A percentile compares a stretch with the other conserved stretches of the same genome.
These are phyloP conservation scores for Candida arabinofermentans DNA, from an alignment of 805 yeast genomes.

Conservation along the genomic window DNA sequence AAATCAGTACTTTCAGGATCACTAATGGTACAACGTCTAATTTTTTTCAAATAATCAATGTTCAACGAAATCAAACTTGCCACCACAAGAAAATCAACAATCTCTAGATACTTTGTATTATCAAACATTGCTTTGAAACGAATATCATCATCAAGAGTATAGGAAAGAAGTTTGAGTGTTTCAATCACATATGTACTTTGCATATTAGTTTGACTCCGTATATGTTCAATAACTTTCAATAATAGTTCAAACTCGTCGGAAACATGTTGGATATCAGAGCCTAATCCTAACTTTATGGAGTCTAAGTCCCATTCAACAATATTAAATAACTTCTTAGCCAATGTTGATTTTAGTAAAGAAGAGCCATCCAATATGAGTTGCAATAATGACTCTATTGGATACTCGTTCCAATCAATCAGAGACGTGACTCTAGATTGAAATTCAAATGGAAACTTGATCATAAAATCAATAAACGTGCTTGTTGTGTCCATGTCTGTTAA, in stretches of 20 bases:
- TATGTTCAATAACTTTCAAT: neutral
- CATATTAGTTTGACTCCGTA: neutral
- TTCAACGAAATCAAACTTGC: conserved; percentile 2
- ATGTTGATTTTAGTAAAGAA: neutral
- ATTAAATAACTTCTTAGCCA: neutral
- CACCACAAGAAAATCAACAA: neutral
- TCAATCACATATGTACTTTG: neutral
- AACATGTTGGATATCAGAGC: neutral
- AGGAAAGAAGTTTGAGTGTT: neutral
- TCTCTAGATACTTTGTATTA: neutral
- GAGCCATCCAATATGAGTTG: neutral
- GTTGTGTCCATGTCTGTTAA: no score
- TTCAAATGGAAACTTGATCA: neutral
- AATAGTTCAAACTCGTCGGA: neutral
- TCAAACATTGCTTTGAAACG: neutral
- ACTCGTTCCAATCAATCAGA: neutral
- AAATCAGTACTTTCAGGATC: neutral
- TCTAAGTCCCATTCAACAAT: neutral
- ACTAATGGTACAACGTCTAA: neutral
- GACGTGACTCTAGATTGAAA: conserved; percentile 1
- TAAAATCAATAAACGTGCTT: neutral
- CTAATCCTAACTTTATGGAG: neutral
- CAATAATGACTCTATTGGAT: neutral
- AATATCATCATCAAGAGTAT: neutral
- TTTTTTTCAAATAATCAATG: conserved; percentile 1